Conservation (phyloP, 1,284 basidiomycete species). For the Microstroma glucosiphilum region DNA sequence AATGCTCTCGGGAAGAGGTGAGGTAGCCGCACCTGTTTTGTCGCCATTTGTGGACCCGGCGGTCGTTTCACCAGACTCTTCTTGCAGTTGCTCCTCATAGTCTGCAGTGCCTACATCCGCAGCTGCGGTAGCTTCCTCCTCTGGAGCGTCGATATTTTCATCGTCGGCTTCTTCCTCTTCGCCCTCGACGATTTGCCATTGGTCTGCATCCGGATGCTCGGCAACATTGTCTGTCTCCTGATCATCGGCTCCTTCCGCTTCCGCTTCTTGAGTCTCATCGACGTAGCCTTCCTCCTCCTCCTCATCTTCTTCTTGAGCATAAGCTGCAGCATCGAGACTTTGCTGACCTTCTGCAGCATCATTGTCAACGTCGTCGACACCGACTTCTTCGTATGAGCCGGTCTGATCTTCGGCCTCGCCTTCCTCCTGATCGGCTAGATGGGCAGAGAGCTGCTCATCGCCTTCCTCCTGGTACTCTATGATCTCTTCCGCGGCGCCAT, state of each 20-base stretch:
- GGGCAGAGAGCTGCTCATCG: slow-evolving; percentile 7
- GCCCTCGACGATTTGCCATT: background rate
- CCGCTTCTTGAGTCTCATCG: background rate
- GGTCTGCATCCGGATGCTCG: background rate
- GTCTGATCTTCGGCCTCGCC: slow-evolving; percentile 7
- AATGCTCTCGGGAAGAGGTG: background rate
- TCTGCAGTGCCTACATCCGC: too few relatives aligned
- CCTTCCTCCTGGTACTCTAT: slow-evolving; percentile 26
- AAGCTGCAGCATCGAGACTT: background rate
- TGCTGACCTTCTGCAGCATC: slow-evolving; percentile 6
- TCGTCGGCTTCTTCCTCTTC: background rate
- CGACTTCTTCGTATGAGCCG: background rate
- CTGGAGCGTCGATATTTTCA: too few relatives aligned
- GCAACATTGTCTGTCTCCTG: background rate
- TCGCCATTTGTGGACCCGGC: too few relatives aligned
- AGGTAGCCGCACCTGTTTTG: too few relatives aligned
- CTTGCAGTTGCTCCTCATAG: too few relatives aligned
- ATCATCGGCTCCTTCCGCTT: background rate
- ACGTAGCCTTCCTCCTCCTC: slow-evolving; percentile 2
- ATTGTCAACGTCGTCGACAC: slow-evolving; percentile 14
- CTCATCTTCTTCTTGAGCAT: slow-evolving; percentile 2
- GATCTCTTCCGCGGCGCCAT: slow-evolving; percentile 20
- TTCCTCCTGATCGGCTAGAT: background rate
- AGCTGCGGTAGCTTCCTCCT: too few relatives aligned
- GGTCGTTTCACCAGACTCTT: too few relatives aligned